Evolutionary conservation across 176 grass and related monocot species (phyloP), one percentile per base, ranked within the genome.

Genomic region (Coix lacrymajobi): DNA sequence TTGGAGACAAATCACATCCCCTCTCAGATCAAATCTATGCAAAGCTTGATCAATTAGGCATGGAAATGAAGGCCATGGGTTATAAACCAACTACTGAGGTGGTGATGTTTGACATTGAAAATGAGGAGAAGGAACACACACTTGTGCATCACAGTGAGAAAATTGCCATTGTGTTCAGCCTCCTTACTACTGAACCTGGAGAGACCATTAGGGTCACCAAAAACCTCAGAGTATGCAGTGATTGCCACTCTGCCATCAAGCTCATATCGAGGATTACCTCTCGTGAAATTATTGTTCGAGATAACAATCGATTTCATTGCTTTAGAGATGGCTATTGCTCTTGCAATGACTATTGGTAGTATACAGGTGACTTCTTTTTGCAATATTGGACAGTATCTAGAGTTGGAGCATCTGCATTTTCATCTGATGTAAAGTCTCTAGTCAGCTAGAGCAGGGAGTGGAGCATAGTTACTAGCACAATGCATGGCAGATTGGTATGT

Each of bases 91-190:
- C 83, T 63, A 94, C 86, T 0, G 86, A 89, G 72, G 92, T 91
- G 48, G 92, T 94, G 63, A 86, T 94, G 80, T 91, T 94, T 62
- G 92, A 91, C 54, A 71, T 89, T 84, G 89, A 94, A 89, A 80
- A 84, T 5, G 92, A 91, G 71, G 88, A 93, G 62, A 87, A 94
- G 56, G 89, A 94, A 66, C 57, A 86, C 78, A 89, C 92, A 0
- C 86, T 91, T 11, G 89, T 88, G 63, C 66, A 94, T 87, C 89
- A 94, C 19, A 94, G 86, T 25, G 92, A 89, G 72, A 94, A 91
- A 41, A 79, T 94, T 4, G 89, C 88, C 22, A 91, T 94, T 87
- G 89, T 89, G 19, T 94, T 94, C 24, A 49, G 86, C 44, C 83
- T 94, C 8, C 81, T 91, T 34, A 86, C 39, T 20, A 78, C 77